Evolutionary conservation across 805 yeast species (phyloP).

Genomic region (Candida sakaeoensis): DNA sequence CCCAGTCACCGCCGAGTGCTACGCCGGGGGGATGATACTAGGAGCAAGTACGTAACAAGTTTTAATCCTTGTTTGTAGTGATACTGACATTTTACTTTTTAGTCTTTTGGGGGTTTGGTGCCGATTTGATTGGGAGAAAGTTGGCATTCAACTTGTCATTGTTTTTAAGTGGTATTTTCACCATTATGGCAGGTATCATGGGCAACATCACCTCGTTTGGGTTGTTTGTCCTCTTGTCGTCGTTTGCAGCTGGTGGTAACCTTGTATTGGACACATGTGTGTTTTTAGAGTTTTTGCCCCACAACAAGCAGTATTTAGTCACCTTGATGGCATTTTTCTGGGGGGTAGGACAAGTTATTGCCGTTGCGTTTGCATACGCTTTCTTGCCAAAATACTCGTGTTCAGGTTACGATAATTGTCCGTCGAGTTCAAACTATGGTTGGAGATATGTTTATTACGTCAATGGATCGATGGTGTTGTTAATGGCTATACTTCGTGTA

Average conservation of each 20-base stretch:
- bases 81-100: no score
- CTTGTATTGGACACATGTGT: conserved; percentile 27
- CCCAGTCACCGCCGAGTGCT: conserved; percentile 40
- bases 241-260: conserved; percentile 27
- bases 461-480: conserved; percentile 44
- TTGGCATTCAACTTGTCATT: conserved; percentile 41
- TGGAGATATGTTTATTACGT: conserved; percentile 57
- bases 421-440: conserved; percentile 47
- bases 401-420: conserved; percentile 36
- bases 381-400: conserved; percentile 50
- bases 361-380: conserved; percentile 51
- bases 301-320: conserved; percentile 21
- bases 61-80: background rate
- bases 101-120: conserved; percentile 52
- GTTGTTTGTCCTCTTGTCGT: conserved; percentile 19
- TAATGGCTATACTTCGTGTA: conserved; percentile 31
- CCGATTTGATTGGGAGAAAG: conserved; percentile 53
- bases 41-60: conserved; percentile 34
- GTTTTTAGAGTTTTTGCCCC: conserved; percentile 25
- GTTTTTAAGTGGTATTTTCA: conserved; percentile 18
- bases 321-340: conserved; percentile 49
- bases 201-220: conserved; percentile 23
- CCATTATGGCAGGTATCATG: conserved; percentile 25
- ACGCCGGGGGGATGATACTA: conserved; percentile 41
- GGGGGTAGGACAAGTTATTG: conserved; percentile 59